These are phyloP conservation scores for Boletus rubescentipes DNA, from an alignment of 768 basidiomycete genomes.

Conservation along the genomic window DNA sequence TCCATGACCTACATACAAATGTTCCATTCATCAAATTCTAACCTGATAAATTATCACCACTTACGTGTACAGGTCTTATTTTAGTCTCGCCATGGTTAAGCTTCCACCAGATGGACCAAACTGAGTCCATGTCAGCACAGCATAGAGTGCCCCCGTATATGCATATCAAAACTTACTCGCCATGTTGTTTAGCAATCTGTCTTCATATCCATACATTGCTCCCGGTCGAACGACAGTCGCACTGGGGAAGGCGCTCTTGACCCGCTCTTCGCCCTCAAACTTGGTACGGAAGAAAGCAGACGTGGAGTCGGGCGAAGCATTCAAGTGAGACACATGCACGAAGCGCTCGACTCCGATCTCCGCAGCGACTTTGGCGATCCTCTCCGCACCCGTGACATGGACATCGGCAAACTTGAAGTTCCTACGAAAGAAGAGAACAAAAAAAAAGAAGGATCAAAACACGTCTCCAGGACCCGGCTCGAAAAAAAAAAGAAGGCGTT, in stretches of 20 bases:
- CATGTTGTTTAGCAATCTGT: constrained; percentile 90
- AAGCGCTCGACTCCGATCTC: constrained; percentile 78
- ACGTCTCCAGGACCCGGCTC: constrained; percentile 11
- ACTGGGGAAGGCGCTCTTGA: constrained; percentile 76
- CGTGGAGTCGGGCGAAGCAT: constrained; percentile 74
- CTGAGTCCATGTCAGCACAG: constrained; percentile 33
- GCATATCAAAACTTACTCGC: constrained; percentile 58
- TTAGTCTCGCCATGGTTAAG: constrained; percentile 86
- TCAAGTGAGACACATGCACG: constrained; percentile 93
- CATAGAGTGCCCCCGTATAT: constrained; percentile 4
- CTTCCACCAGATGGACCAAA: constrained; percentile 92
- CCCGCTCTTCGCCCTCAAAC: constrained; percentile 84
- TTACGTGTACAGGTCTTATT: constrained; percentile 89
- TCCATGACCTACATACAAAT: constrained; percentile 71
- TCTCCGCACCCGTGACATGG: constrained; percentile 77
- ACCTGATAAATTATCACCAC: constrained; percentile 27
- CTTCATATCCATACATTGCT: constrained; percentile 90
- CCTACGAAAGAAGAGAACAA: constrained; percentile 42
- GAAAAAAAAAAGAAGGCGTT: constrained; percentile 24
- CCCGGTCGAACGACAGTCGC: constrained; percentile 90
- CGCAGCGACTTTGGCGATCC: constrained; percentile 82
- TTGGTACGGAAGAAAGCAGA: constrained; percentile 89
- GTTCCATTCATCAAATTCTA: constrained; percentile 14
- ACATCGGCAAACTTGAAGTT: constrained; percentile 86
- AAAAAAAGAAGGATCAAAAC: constrained; percentile 9